phyloP scores from a whole-genome alignment of 2,329 filamentous ascomycete genomes.

The Fusarium sp. region DNA sequence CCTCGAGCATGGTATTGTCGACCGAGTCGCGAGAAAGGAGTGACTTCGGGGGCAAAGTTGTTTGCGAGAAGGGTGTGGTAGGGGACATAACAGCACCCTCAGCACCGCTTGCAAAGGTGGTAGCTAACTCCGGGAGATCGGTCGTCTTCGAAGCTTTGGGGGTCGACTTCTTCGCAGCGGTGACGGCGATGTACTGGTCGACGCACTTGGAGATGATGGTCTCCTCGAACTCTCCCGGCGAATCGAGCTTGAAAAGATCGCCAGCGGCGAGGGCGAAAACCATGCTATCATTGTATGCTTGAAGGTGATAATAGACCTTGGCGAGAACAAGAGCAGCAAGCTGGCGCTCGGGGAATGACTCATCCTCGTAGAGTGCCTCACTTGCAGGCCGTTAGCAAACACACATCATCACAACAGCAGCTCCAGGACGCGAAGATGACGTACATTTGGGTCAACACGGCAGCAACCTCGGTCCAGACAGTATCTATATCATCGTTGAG shows the following conservation, averaged over 20 bases:
- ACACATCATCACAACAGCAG: conserved; percentile 1
- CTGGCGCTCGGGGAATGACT: conserved; percentile 91
- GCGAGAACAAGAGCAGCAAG: conserved; percentile 94
- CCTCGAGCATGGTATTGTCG: conserved; percentile 72
- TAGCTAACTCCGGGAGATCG: conserved; percentile 77
- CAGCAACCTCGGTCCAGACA: conserved; percentile 97
- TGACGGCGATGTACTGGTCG: conserved; percentile 93
- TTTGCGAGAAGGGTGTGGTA: conserved; percentile 95
- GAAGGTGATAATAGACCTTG: conserved; percentile 98
- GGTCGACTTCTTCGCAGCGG: conserved; percentile 63
- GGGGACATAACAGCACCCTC: conserved; percentile 86
- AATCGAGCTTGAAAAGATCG: conserved; percentile 92
- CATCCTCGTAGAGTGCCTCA: conserved; percentile 97
- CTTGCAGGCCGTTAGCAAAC: conserved; percentile 60
- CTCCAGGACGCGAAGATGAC: conserved; percentile 33
- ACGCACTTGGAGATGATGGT: conserved; percentile 99
- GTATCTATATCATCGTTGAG: conserved; percentile 97
- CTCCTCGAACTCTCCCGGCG: conserved; percentile 95
- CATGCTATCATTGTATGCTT: conserved; percentile 99
- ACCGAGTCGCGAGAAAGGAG: conserved; percentile 86
- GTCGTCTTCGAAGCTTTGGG: conserved; percentile 58
- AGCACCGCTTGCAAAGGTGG: conserved; percentile 77
- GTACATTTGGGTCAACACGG: conserved; percentile 92
- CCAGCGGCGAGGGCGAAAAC: conserved; percentile 95
- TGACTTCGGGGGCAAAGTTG: conserved; percentile 91